phyloP scores from a whole-genome alignment of 1,284 basidiomycete genomes.

The Cutaneotrichosporon dermatis region DNA sequence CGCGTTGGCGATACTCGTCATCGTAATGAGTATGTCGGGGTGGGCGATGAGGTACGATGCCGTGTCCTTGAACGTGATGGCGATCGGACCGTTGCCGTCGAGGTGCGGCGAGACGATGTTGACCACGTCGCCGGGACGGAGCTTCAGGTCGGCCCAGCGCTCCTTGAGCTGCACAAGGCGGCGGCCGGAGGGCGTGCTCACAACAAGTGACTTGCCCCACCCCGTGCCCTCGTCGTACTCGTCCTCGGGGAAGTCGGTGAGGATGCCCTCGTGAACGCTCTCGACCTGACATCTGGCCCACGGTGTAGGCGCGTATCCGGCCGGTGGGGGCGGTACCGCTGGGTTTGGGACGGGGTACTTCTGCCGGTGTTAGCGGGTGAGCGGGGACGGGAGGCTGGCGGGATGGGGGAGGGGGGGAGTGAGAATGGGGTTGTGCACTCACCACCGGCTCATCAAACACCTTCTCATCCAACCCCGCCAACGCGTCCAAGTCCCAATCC shows the following conservation, averaged over 20 bases:
- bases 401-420: neutral
- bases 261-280: slow-evolving; percentile 27
- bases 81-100: slow-evolving; percentile 21
- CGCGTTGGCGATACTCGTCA: slow-evolving; percentile 77
- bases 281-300: slow-evolving; percentile 36
- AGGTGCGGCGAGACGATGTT: slow-evolving; percentile 60
- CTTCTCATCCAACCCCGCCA: slow-evolving; percentile 34
- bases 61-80: slow-evolving; percentile 40
- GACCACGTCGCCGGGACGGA: slow-evolving; percentile 62
- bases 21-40: slow-evolving; percentile 82
- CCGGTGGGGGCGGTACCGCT: slow-evolving; percentile 26
- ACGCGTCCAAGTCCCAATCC: slow-evolving; percentile 37
- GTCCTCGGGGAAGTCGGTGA: neutral
- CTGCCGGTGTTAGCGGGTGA: slow-evolving; percentile 16
- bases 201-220: slow-evolving; percentile 34
- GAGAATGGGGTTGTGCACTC: slow-evolving; percentile 1
- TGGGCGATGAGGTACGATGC: slow-evolving; percentile 64
- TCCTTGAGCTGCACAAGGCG: slow-evolving; percentile 42
- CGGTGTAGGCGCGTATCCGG: slow-evolving; percentile 30
- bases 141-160: slow-evolving; percentile 38
- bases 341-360: slow-evolving; percentile 37
- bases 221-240: slow-evolving; percentile 11
- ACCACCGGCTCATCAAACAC: slow-evolving; percentile 15
- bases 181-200: slow-evolving; percentile 13
- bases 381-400: too few species aligned